Evolutionary conservation across 2,329 filamentous ascomycete species (phyloP).

Genomic region (Volutella citrinella): DNA sequence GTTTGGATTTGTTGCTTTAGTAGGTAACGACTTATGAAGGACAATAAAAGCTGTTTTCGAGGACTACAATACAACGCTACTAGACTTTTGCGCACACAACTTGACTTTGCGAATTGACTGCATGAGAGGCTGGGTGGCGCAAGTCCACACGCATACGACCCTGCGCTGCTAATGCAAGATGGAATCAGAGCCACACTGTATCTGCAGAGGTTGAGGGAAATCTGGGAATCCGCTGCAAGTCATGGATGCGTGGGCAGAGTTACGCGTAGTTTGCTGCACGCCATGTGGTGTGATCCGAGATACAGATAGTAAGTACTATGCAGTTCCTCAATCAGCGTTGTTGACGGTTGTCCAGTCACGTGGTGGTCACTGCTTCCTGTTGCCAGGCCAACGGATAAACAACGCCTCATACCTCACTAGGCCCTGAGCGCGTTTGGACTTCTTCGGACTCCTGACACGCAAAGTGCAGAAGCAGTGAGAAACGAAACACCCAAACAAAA

Average conservation of each 20-base stretch:
- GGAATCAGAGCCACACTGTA: neutral
- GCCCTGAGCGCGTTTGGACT: no score
- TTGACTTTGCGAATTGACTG: slow-evolving; percentile 7
- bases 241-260: no score
- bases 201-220: no score
- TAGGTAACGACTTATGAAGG: slow-evolving; percentile 41
- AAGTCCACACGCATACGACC: no score
- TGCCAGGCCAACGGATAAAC: slow-evolving; percentile 19
- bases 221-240: slow-evolving; percentile 2
- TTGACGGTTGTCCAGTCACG: slow-evolving; percentile 11
- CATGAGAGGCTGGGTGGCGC: slow-evolving; percentile 1
- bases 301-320: neutral
- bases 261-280: slow-evolving; percentile 1
- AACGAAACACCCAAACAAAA: slow-evolving; percentile 12
- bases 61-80: slow-evolving; percentile 17
- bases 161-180: neutral
- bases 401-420: no score
- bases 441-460: no score
- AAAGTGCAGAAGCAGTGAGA: no score
- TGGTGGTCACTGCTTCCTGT: slow-evolving; percentile 9
- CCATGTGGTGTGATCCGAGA: neutral
- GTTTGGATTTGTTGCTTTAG: slow-evolving; percentile 33
- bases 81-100: slow-evolving; percentile 18
- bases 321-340: neutral
- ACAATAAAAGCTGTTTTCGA: slow-evolving; percentile 36